A percentile compares a stretch with the other conserved stretches of the same genome.
Conservation (phyloP, 2,329 filamentous ascomycete species). For the Penicillium digitatum region DNA sequence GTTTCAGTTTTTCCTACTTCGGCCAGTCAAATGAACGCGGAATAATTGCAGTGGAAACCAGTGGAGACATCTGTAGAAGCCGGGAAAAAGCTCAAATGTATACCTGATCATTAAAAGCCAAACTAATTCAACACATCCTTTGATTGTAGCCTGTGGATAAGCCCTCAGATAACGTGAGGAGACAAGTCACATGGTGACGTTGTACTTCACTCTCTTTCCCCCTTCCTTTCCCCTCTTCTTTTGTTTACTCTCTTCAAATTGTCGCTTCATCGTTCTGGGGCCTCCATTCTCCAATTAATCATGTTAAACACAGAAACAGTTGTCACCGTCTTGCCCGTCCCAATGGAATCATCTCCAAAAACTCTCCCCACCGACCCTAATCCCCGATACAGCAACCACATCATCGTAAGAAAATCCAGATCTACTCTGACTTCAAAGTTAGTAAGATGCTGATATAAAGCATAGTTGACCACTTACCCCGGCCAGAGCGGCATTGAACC, state of each 20-base stretch:
- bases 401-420: slow-evolving; percentile 27
- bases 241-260: neutral
- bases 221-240: neutral
- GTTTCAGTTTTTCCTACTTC: slow-evolving; percentile 16
- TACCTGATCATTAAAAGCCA: neutral
- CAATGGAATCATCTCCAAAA: slow-evolving; percentile 14
- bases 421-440: neutral
- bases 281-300: neutral
- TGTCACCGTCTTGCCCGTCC: slow-evolving; percentile 7
- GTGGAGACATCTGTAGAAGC: neutral
- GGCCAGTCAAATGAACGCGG: slow-evolving; percentile 9
- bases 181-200: slow-evolving; percentile 28
- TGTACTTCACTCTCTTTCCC: neutral
- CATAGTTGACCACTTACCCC: slow-evolving; percentile 71
- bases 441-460: slow-evolving; percentile 12
- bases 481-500: slow-evolving; percentile 92
- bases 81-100: too few relatives aligned
- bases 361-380: slow-evolving; percentile 22
- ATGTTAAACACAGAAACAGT: slow-evolving; percentile 24
- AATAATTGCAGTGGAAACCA: slow-evolving; percentile 14
- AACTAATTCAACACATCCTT: too few relatives aligned
- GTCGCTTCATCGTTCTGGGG: neutral
- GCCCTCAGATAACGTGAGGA: slow-evolving; percentile 30
- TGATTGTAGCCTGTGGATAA: slow-evolving; percentile 2
- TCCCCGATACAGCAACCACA: slow-evolving; percentile 33